These are phyloP conservation scores for Talaromyces adpressus DNA, from an alignment of 495 filamentous ascomycete species.

Conservation along the genomic window DNA sequence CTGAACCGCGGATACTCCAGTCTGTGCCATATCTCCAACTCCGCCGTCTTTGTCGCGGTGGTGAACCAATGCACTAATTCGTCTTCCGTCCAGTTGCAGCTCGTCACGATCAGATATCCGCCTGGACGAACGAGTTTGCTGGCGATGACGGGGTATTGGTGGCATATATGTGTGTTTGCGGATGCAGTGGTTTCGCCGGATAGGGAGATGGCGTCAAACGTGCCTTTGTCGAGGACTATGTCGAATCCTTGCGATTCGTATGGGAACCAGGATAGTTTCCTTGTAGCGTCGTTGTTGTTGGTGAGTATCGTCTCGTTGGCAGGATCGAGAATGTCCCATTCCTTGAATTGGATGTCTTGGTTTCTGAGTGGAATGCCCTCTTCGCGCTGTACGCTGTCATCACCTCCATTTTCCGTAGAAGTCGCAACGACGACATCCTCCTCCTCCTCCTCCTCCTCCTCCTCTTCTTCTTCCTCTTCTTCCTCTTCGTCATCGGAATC, in stretches of 20 bases:
- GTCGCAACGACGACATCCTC: neutral
- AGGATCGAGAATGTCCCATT: constrained; percentile 65
- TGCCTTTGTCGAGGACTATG: constrained; percentile 91
- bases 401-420: neutral
- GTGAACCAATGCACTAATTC: constrained; percentile 77
- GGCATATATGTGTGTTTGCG: constrained; percentile 50
- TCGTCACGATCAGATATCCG: constrained; percentile 77
- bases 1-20: constrained; percentile 77
- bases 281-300: constrained; percentile 18
- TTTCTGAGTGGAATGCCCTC: neutral
- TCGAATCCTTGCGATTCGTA: constrained; percentile 54
- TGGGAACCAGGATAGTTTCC: constrained; percentile 26
- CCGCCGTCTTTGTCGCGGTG: constrained; percentile 19
- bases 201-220: constrained; percentile 87
- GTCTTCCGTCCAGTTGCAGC: constrained; percentile 95
- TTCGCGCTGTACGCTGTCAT: neutral
- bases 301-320: constrained; percentile 29
- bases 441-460: constrained; percentile 22
- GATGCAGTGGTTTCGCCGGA: constrained; percentile 39
- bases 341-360: constrained; percentile 51
- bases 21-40: constrained; percentile 50
- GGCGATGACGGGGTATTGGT: constrained; percentile 65
- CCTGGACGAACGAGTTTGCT: constrained; percentile 56
- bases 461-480: constrained; percentile 4
- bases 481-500: constrained; percentile 20